These are phyloP conservation scores for Coemansia aciculifera DNA, from an alignment of 192 early-diverging fungal species.

Conservation along the genomic window DNA sequence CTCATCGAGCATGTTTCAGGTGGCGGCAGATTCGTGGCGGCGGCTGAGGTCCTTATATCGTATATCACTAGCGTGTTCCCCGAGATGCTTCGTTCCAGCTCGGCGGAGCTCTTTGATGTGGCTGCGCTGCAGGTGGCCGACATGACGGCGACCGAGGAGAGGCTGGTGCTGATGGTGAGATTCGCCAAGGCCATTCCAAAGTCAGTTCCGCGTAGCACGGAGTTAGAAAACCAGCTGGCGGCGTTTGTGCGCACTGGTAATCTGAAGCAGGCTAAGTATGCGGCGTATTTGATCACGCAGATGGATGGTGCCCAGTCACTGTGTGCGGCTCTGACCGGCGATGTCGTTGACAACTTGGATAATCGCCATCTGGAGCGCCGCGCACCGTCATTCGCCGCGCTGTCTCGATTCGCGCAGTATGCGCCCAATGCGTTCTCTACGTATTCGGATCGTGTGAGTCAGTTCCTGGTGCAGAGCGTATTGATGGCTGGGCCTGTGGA, in stretches of 20 bases:
- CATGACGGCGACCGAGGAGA: constrained; percentile 21
- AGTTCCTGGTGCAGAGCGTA: constrained; percentile 62
- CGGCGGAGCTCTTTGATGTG: constrained; percentile 34
- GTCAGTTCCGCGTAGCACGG: constrained; percentile 37
- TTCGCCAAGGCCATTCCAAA: constrained; percentile 69
- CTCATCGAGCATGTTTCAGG: constrained; percentile 55
- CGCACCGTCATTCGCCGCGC: constrained; percentile 53
- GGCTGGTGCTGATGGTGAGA: constrained; percentile 60
- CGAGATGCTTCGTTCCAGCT: constrained; percentile 40
- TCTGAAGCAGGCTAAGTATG: constrained; percentile 66
- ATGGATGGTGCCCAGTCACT: constrained; percentile 49
- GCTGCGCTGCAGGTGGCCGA: constrained; percentile 24
- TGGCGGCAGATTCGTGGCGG: constrained; percentile 11
- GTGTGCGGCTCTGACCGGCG: constrained; percentile 58
- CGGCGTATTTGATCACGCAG: constrained; percentile 69
- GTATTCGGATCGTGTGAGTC: constrained; percentile 52
- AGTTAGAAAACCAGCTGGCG: constrained; percentile 48
- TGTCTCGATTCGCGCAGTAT: constrained; percentile 66
- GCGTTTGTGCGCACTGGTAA: constrained; percentile 60
- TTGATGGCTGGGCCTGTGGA: constrained; percentile 12
- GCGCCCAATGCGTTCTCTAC: constrained; percentile 58
- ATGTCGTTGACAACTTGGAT: constrained; percentile 36
- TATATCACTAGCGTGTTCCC: constrained; percentile 44
- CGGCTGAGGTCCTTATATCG: constrained; percentile 30
- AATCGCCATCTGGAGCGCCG: constrained; percentile 25